phyloP scores from a whole-genome alignment of 768 basidiomycete genomes.

The Amanita pallidorosea region DNA sequence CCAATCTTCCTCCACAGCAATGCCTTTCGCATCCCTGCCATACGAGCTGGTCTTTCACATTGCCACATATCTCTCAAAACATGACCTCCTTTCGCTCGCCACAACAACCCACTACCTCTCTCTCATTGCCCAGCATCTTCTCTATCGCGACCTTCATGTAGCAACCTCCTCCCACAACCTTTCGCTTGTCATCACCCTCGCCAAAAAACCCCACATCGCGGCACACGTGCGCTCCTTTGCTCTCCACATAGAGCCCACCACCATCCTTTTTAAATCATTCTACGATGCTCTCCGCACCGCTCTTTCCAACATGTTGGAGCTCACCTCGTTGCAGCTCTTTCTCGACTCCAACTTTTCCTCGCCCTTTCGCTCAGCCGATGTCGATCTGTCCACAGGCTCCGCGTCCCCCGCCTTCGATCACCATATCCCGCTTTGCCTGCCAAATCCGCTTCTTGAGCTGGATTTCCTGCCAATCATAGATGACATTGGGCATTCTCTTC shows the following conservation, averaged over 20 bases:
- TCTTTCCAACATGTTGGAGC: constrained; percentile 48
- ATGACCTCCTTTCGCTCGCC: constrained; percentile 41
- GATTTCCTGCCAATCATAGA: constrained; percentile 36
- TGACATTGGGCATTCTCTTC: constrained; percentile 24
- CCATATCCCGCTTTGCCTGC: constrained; percentile 49
- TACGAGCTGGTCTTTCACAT: constrained; percentile 52
- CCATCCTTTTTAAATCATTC: constrained; percentile 32
- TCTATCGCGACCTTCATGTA: constrained; percentile 50
- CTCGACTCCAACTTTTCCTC: constrained; percentile 44
- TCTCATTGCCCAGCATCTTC: constrained; percentile 43
- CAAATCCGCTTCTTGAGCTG: constrained; percentile 34
- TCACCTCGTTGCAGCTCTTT: constrained; percentile 45
- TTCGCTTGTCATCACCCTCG: constrained; percentile 43
- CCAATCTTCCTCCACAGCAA: constrained; percentile 14
- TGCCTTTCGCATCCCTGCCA: constrained; percentile 42
- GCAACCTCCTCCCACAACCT: constrained; percentile 35
- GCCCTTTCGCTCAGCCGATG: constrained; percentile 29
- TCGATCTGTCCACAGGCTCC: constrained; percentile 40
- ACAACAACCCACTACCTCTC: constrained; percentile 28
- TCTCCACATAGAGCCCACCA: constrained; percentile 34
- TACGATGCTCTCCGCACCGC: constrained; percentile 40
- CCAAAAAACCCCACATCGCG: constrained; percentile 45
- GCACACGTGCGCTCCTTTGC: constrained; percentile 51
- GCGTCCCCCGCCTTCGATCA: constrained; percentile 53
- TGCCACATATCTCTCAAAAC: constrained; percentile 16